These are phyloP conservation scores for Colletotrichum sp. DNA, from an alignment of 2,329 filamentous ascomycete species.

Conservation along the genomic window DNA sequence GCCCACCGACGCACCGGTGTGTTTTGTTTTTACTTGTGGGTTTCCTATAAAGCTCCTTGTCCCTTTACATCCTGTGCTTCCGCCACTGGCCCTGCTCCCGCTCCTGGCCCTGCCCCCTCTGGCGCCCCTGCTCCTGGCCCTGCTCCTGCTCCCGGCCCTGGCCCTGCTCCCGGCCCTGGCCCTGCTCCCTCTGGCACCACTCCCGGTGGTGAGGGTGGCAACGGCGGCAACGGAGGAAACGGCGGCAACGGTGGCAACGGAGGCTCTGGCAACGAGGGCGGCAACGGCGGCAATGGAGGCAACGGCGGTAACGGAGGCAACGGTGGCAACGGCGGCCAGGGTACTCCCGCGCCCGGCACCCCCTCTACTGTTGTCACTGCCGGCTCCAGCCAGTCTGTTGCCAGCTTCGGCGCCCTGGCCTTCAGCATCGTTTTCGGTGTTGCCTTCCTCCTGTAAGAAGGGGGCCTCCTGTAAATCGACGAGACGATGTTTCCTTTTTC, in stretches of 20 bases:
- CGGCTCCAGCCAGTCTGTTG: constrained; percentile 18
- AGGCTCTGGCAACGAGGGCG: not conserved
- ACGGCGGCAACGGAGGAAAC: not conserved
- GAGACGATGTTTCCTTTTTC: not conserved
- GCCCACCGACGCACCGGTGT: too few species aligned
- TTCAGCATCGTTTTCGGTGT: constrained; percentile 14
- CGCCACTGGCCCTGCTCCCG: not conserved
- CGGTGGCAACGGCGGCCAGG: not conserved
- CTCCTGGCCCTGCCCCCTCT: not conserved
- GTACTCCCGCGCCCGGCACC: not conserved
- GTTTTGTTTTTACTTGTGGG: too few species aligned
- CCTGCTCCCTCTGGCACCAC: not conserved
- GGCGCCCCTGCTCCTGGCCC: not conserved
- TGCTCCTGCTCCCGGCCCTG: not conserved
- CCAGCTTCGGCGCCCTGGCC: constrained; percentile 20
- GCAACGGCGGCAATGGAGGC: not conserved
- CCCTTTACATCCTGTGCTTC: too few species aligned
- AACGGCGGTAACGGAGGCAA: not conserved
- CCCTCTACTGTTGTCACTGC: not conserved
- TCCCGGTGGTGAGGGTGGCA: not conserved
- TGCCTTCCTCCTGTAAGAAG: constrained; percentile 14
- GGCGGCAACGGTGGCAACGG: not conserved
- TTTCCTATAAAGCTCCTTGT: too few species aligned
- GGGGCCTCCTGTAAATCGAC: not conserved
- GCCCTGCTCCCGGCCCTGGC: not conserved